Evolutionary conservation across 331 rosid species (phyloP), one percentile per base, ranked within the genome.

Genomic region (Acacia concinna): DNA sequence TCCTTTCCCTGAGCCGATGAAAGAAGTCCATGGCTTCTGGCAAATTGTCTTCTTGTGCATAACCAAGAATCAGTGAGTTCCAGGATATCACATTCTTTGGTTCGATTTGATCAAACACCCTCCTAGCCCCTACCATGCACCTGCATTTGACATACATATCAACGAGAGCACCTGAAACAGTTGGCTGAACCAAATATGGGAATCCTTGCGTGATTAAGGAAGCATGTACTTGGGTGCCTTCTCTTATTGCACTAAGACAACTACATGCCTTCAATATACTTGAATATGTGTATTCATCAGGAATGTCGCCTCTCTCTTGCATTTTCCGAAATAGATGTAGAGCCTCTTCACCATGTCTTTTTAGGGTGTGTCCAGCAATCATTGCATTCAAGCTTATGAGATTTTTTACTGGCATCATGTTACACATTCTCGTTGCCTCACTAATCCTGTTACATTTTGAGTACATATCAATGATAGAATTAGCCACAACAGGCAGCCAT

Each of bases 261-360:
- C 88, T 78, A 69, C 94, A 91, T 20, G 92, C 97, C 86, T 86
- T 89, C 20, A 89, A 80, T n/a, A 68, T 66, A 78, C 94, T 87
- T 15, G 90, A 81, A 64, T 86, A 84, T 4, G 91, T 87, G 73
- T 81, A 89, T 32, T 85, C 91, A 66, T 91, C 97, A 0, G 91
- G 87, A 41, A 83, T 81, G 78, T 87, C 86, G 47, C 87, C 87
- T 6, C 65, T 62, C 73, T 49, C 81, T 80, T 86, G 89, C 92
- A 89, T 87, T 54, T 85, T 40, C 25, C 79, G 54, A 68, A 89
- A 87, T 32, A 89, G 41, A 35, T 65, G 66, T 76, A 91, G 78
- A 76, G 92, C 94, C 71, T 63, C 81, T 44, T 78, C 82, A 41
- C 90, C 91, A 43, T 74, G 73, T 78, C 85, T 84, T 60, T 78